Conservation (phyloP, 106 monocot species). For the Apostasia shenzhenica region DNA sequence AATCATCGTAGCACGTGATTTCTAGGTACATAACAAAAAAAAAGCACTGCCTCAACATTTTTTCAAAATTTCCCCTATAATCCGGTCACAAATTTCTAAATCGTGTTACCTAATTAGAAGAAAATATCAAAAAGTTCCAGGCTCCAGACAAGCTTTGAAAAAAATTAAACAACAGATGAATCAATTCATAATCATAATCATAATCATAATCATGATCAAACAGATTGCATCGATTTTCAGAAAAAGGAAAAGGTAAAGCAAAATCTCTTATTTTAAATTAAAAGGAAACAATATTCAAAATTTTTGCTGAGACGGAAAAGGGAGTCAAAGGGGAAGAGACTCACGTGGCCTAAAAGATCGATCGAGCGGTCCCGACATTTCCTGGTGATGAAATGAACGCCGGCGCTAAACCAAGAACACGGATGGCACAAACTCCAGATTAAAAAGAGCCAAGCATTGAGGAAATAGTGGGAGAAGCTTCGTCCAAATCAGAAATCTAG, state of each 20-base stretch:
- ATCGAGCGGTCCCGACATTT: slow-evolving; percentile 22
- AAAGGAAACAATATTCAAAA: neutral
- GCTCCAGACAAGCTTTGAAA: neutral
- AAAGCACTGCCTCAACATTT: too few species aligned
- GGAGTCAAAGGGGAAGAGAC: neutral
- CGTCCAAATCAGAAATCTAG: too few species aligned
- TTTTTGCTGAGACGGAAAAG: neutral
- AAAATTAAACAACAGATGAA: neutral
- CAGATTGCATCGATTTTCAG: neutral
- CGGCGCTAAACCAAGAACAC: neutral
- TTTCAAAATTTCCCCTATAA: too few species aligned
- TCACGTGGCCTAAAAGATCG: slow-evolving; percentile 10
- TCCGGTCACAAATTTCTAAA: too few species aligned
- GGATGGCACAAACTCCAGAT: slow-evolving; percentile 1
- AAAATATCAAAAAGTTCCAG: neutral
- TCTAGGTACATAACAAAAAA: too few species aligned
- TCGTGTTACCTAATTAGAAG: too few species aligned
- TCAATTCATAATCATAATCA: neutral
- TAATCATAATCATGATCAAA: neutral
- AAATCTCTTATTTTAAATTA: neutral
- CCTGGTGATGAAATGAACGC: neutral
- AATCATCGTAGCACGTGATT: too few species aligned
- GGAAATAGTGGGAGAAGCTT: too few species aligned
- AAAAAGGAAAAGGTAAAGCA: neutral
- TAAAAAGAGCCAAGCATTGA: neutral